phyloP scores from a whole-genome alignment of 2,329 filamentous ascomycete species.

The Stylonectria norvegica region DNA sequence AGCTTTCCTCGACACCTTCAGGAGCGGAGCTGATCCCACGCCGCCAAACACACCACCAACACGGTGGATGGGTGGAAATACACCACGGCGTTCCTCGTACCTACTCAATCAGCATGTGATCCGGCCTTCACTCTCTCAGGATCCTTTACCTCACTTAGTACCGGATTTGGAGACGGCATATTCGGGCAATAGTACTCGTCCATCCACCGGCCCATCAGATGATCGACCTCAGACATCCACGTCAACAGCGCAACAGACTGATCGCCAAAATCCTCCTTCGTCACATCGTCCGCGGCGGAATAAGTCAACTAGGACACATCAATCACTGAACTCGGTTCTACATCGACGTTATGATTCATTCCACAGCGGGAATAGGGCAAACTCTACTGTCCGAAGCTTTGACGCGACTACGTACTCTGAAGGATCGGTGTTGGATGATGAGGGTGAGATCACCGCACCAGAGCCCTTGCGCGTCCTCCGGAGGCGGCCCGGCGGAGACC shows the following conservation, averaged over 20 bases:
- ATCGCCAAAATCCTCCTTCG: constrained; percentile 27
- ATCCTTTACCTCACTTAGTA: constrained; percentile 46
- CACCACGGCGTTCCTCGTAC: constrained; percentile 54
- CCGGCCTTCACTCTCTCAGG: constrained; percentile 34
- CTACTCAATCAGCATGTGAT: constrained; percentile 48
- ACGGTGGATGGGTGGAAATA: constrained; percentile 33
- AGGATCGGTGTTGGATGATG: constrained; percentile 46
- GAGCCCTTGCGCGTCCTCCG: constrained; percentile 62
- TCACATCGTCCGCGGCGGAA: constrained; percentile 42
- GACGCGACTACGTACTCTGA: constrained; percentile 54
- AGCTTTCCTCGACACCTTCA: constrained; percentile 51
- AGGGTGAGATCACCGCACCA: constrained; percentile 38
- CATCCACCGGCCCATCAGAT: constrained; percentile 32
- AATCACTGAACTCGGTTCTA: constrained; percentile 49
- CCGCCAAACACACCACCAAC: constrained; percentile 60
- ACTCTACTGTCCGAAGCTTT: constrained; percentile 55
- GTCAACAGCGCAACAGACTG: constrained; percentile 23
- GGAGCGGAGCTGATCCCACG: constrained; percentile 51
- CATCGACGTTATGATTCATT: constrained; percentile 58
- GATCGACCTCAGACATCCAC: constrained; percentile 33
- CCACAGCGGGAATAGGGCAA: constrained; percentile 52
- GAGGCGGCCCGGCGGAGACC: constrained; percentile 70
- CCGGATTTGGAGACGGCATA: constrained; percentile 44
- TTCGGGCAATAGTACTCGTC: constrained; percentile 21
- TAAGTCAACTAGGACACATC: constrained; percentile 47